A percentile compares a stretch with the other conserved stretches of the same genome.
phyloP scores from a whole-genome alignment of 2,329 filamentous ascomycete genomes.

The Cadophora sp. region DNA sequence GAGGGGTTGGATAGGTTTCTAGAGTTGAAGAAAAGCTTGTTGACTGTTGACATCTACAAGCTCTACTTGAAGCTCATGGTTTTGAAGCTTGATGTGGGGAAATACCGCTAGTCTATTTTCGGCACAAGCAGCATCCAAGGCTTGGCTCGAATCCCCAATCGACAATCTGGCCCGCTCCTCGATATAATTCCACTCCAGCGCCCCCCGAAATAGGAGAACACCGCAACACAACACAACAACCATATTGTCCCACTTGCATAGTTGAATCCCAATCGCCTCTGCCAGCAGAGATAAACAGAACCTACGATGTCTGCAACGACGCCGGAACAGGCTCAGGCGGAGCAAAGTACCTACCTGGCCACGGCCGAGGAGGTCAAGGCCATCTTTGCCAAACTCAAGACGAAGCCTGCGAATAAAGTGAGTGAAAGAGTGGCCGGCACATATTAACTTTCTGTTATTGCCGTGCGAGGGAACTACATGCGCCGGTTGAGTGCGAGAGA shows the following conservation, averaged over 20 bases:
- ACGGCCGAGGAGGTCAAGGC: conserved; percentile 60
- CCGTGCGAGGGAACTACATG: neutral
- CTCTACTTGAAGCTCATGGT: neutral
- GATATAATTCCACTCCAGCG: conserved; percentile 25
- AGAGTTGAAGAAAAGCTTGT: neutral
- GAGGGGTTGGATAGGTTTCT: neutral
- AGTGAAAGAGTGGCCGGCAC: conserved; percentile 21
- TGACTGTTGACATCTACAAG: neutral
- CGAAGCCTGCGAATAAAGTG: conserved; percentile 94
- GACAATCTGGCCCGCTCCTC: conserved; percentile 41
- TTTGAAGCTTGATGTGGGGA: conserved; percentile 27
- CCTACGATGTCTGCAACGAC: neutral
- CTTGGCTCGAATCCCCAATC: conserved; percentile 28
- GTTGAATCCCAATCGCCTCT: neutral
- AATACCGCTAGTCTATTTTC: conserved; percentile 23
- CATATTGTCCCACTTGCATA: neutral
- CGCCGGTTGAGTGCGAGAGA: neutral
- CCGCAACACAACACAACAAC: conserved; percentile 4
- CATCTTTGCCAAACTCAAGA: conserved; percentile 97
- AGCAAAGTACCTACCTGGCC: neutral
- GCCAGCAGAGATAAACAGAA: neutral
- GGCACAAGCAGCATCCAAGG: conserved; percentile 6
- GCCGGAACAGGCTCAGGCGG: conserved; percentile 3
- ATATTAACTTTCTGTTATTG: neutral
- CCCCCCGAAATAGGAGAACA: conserved; percentile 30